Base-by-base conservation (phyloP, 2,329 filamentous ascomycete genomes). In the Alternaria consortialis region DNA sequence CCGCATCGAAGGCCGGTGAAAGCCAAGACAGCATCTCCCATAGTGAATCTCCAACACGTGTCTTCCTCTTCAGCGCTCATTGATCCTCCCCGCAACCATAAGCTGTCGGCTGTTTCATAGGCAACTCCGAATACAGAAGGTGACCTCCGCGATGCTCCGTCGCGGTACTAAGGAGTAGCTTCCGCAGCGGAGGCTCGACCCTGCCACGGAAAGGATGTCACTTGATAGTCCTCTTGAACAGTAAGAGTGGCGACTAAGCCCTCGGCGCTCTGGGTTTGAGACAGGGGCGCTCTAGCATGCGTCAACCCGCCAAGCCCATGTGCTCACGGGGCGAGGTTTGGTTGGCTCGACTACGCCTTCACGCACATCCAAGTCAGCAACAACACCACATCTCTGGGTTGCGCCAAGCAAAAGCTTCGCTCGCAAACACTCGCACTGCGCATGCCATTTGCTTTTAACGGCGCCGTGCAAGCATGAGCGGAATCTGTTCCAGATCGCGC, bases 391-490 rank as follows among this genome's bases (percentile, higher is more conserved):
- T 54, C 56, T 44, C 39, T 40, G 34, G 40, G 27, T 47, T 48
- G 40, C 27, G 61, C 65, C 63, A 64, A 68, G 63, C 59, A 53
- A 64, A 60, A 62, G 59, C 62, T 63, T 63, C 62, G 57, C 56
- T 46, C 31, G 42, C 9, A 42, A 27, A 32, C 56, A 51, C 43
- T 43, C 43, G 50, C 56, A 40, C 42, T 58, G 46, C 55, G 47
- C 31, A 51, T 23, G 58, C 42, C 53, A 54, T 48, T 65, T 67
- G 56, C 64, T 68, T 62, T 65, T 68, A 60, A 63, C 56, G 53
- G 44, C 51, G 36, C 53, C 60, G 54, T 46, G 64, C 58, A 64
- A 53, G 61, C 63, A 66, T 66, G 66, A 43, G 64, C 58, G 60
- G 53, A 44, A 57, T 48, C 53, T 29, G 53, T 62, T 57, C 64